phyloP scores from a whole-genome alignment of 371 early-diverging fungal genomes.

The Nosema muscidifuracis region DNA sequence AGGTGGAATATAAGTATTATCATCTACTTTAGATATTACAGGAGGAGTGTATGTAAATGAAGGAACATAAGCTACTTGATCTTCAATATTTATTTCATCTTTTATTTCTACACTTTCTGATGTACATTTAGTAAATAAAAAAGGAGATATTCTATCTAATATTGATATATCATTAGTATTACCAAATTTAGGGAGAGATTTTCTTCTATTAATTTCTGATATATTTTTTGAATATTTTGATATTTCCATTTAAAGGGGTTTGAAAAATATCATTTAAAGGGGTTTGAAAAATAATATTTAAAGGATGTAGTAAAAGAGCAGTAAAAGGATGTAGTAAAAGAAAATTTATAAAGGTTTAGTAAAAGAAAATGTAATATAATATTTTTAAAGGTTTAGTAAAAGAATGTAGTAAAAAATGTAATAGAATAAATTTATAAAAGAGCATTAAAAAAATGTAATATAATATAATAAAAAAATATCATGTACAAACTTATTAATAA shows the following conservation, averaged over 20 bases:
- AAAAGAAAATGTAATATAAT: too few relatives aligned
- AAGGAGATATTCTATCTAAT: background rate
- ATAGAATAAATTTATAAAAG: too few relatives aligned
- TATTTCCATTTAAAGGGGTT: conserved; percentile 22
- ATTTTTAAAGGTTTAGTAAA: too few relatives aligned
- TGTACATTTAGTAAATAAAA: conserved; percentile 8
- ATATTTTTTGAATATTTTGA: conserved; percentile 4
- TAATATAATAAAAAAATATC: too few relatives aligned
- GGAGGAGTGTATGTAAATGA: background rate
- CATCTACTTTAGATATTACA: background rate
- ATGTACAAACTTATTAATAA: too few relatives aligned
- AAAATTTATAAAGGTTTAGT: too few relatives aligned
- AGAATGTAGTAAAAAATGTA: too few relatives aligned
- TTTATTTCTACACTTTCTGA: conserved; percentile 5
- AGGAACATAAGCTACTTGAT: conserved; percentile 12
- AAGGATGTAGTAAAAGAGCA: too few relatives aligned
- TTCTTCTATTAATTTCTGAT: conserved; percentile 20
- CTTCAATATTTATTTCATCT: background rate
- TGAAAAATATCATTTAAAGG: too few relatives aligned
- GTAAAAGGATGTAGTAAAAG: too few relatives aligned
- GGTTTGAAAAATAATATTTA: too few relatives aligned
- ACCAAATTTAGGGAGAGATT: conserved; percentile 8
- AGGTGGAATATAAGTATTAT: background rate
- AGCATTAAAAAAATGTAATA: too few relatives aligned
- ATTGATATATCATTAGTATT: conserved; percentile 4